phyloP scores from a whole-genome alignment of 306 rosid genomes.

The Amphicarpaea edgeworthii region DNA sequence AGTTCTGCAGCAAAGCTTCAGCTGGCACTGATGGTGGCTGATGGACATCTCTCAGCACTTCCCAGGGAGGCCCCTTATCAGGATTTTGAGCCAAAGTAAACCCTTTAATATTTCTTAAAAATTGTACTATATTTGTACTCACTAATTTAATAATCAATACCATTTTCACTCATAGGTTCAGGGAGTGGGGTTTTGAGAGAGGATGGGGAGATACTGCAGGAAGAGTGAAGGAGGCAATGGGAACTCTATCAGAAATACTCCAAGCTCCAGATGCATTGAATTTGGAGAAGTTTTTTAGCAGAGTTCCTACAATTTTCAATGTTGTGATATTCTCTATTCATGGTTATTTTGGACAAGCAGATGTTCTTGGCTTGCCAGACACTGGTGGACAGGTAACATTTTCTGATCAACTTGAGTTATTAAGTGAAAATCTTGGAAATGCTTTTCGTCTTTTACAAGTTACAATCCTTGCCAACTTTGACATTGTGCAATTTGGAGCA shows the following conservation, averaged over 20 bases:
- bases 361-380: constrained; percentile 95
- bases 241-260: constrained; percentile 67
- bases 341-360: constrained; percentile 94
- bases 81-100: constrained; percentile 64
- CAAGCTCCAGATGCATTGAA: constrained; percentile 79
- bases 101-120: not conserved
- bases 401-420: not conserved
- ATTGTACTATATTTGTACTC: constrained; percentile 10
- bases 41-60: constrained; percentile 58
- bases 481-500: constrained; percentile 46
- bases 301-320: constrained; percentile 72
- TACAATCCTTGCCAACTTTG: not conserved
- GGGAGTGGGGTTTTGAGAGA: constrained; percentile 83
- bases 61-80: constrained; percentile 62
- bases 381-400: constrained; percentile 85
- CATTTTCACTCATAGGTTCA: constrained; percentile 57
- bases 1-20: constrained; percentile 69
- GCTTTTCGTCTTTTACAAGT: not conserved
- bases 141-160: not conserved
- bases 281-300: constrained; percentile 70
- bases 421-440: not conserved
- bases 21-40: constrained; percentile 63
- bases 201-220: constrained; percentile 89
- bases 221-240: constrained; percentile 71
- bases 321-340: constrained; percentile 78